A percentile compares a stretch with the other conserved stretches of the same genome.
These are phyloP conservation scores for Periglandula ipomoeae DNA, from an alignment of 2,329 filamentous ascomycete species.

Conservation along the genomic window DNA sequence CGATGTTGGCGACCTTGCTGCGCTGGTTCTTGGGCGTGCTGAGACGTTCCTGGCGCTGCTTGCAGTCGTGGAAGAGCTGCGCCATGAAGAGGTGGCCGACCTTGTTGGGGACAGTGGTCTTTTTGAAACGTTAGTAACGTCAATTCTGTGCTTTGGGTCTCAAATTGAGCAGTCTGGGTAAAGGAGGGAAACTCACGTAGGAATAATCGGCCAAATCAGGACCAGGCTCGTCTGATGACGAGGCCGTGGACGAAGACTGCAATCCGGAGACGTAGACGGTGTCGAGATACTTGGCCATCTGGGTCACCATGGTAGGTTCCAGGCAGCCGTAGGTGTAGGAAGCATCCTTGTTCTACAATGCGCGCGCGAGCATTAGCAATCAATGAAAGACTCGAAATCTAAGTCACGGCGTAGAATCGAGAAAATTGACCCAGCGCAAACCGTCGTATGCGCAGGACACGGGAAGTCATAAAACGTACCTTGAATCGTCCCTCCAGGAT, in stretches of 20 bases:
- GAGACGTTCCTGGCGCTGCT: conserved; percentile 92
- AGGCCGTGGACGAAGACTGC: conserved; percentile 96
- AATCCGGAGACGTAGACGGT: conserved; percentile 98
- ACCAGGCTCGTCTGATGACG: conserved; percentile 87
- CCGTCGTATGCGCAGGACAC: too few relatives aligned
- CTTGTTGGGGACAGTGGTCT: conserved; percentile 98
- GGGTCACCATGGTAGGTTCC: conserved; percentile 96
- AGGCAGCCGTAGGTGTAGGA: conserved; percentile 96
- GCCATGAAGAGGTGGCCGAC: conserved; percentile 96
- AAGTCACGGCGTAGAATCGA: too few relatives aligned
- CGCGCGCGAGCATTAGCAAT: neutral
- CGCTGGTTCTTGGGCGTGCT: conserved; percentile 66
- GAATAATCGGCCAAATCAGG: conserved; percentile 98
- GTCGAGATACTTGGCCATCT: conserved; percentile 98
- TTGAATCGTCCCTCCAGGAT: conserved; percentile 81
- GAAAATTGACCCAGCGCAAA: too few relatives aligned
- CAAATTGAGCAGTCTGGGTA: too few relatives aligned
- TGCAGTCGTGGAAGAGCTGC: conserved; percentile 98
- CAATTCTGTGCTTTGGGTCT: too few relatives aligned
- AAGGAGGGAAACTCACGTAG: conserved; percentile 46
- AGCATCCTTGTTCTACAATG: conserved; percentile 63
- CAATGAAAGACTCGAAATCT: too few relatives aligned
- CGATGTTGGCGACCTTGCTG: conserved; percentile 64
- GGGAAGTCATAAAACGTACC: conserved; percentile 37
- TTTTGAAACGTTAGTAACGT: neutral